Conservation (phyloP, 148 eudicot genomes). For the Spergularia bocconei region DNA sequence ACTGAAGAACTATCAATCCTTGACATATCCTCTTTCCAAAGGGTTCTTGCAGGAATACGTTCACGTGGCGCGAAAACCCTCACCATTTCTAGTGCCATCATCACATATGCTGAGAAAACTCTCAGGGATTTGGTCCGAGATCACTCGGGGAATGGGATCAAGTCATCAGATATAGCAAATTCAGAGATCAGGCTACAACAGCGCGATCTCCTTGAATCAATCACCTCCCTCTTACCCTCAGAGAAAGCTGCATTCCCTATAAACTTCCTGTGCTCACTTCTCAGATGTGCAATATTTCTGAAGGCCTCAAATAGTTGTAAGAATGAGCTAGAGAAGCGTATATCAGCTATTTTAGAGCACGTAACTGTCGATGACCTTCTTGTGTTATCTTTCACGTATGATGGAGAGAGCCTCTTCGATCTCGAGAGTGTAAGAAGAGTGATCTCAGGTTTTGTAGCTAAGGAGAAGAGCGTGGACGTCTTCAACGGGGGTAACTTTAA, state of each 20-base stretch:
- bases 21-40: conserved; percentile 57
- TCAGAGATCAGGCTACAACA: conserved; percentile 45
- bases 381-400: conserved; percentile 61
- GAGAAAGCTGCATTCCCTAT: conserved; percentile 74
- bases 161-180: conserved; percentile 20
- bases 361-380: conserved; percentile 77
- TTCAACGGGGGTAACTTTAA: conserved; percentile 74
- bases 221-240: conserved; percentile 58
- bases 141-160: conserved; percentile 55
- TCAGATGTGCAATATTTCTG: conserved; percentile 64
- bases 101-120: conserved; percentile 67
- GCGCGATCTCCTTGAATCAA: conserved; percentile 47
- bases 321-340: conserved; percentile 72
- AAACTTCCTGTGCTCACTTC: conserved; percentile 73
- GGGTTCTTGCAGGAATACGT: conserved; percentile 55
- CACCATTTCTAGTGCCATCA: conserved; percentile 66
- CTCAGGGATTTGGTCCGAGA: conserved; percentile 65
- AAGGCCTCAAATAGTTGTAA: conserved; percentile 44
- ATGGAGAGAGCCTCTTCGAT: conserved; percentile 76
- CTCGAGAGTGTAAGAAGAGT: conserved; percentile 84
- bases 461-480: conserved; percentile 82
- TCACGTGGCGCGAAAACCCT: conserved; percentile 58
- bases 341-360: conserved; percentile 68
- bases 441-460: conserved; percentile 66
- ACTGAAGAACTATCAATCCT: conserved; percentile 72